These are phyloP conservation scores for Mortierella sp. DNA, from an alignment of 371 early-diverging fungal genomes.

Conservation along the genomic window DNA sequence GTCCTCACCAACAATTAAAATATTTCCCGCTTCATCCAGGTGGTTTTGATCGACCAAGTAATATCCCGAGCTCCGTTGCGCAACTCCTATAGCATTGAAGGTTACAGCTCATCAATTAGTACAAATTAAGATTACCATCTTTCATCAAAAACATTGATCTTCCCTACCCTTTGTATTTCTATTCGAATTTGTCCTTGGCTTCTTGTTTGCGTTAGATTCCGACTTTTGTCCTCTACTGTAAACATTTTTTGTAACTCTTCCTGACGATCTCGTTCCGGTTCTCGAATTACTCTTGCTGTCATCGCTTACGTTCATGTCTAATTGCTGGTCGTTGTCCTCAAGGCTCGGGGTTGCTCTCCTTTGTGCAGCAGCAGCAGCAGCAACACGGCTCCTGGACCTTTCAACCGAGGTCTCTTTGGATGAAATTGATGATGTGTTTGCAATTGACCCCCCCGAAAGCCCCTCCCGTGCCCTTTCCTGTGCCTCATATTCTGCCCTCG, in stretches of 20 bases:
- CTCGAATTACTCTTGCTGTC: neutral
- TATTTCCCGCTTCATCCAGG: neutral
- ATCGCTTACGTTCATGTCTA: neutral
- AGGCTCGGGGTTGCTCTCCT: neutral
- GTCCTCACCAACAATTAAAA: constrained; percentile 1
- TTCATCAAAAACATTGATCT: neutral
- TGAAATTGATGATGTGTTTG: neutral
- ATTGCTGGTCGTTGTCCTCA: neutral
- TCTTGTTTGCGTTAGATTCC: neutral
- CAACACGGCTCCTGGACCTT: neutral
- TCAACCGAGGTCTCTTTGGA: neutral
- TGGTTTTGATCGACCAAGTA: neutral
- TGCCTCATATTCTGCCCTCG: neutral
- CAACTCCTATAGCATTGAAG: neutral
- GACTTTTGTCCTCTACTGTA: neutral
- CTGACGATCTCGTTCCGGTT: neutral
- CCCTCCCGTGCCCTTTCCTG: neutral
- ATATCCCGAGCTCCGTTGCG: neutral
- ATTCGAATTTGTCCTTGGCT: neutral
- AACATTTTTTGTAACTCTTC: neutral
- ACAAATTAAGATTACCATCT: neutral
- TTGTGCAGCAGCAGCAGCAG: neutral
- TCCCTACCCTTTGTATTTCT: neutral
- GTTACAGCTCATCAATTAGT: too few species aligned
- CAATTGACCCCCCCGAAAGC: neutral